A percentile compares a stretch with the other conserved stretches of the same genome.
These are phyloP conservation scores for Pleoardoris graminearum DNA, from an alignment of 2,329 filamentous ascomycete genomes.

Conservation along the genomic window DNA sequence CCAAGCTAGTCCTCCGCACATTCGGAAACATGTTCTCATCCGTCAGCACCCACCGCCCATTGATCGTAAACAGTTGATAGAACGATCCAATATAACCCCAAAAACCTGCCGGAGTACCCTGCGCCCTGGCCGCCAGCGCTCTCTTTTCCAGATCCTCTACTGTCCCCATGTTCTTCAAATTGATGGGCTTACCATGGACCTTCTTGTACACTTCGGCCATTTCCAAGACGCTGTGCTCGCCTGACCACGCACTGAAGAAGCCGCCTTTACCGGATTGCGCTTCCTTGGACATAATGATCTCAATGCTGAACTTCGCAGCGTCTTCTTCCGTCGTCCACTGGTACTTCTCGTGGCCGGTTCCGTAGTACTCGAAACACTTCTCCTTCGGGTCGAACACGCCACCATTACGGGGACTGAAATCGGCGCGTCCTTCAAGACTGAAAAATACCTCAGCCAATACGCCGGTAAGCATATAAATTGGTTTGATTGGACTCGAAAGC, in stretches of 20 bases:
- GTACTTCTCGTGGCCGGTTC: conserved; percentile 10
- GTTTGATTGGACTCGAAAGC: conserved; percentile 14
- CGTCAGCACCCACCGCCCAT: conserved; percentile 2
- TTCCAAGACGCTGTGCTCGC: conserved; percentile 2
- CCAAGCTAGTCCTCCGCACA: background rate
- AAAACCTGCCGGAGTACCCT: conserved; percentile 1
- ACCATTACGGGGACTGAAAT: background rate
- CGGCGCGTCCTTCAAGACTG: background rate
- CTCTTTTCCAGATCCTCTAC: conserved; percentile 5
- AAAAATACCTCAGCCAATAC: conserved; percentile 13
- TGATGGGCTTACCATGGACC: background rate
- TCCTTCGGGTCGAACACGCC: conserved; percentile 1
- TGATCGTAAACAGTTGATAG: conserved; percentile 4
- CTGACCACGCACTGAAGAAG: conserved; percentile 2
- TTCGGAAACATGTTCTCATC: background rate
- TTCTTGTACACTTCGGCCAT: conserved; percentile 4
- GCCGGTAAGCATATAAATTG: conserved; percentile 14
- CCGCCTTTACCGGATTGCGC: conserved; percentile 3
- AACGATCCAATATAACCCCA: conserved; percentile 3
- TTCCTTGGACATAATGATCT: conserved; percentile 1
- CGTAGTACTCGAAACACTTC: conserved; percentile 9
- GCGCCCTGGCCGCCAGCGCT: background rate
- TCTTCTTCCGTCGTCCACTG: conserved; percentile 11
- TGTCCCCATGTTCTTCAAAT: conserved; percentile 1
- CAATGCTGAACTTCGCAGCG: conserved; percentile 9